These are phyloP conservation scores for Perkinsus chesapeaki DNA, from an alignment of 169 alveolate species.

Conservation along the genomic window DNA sequence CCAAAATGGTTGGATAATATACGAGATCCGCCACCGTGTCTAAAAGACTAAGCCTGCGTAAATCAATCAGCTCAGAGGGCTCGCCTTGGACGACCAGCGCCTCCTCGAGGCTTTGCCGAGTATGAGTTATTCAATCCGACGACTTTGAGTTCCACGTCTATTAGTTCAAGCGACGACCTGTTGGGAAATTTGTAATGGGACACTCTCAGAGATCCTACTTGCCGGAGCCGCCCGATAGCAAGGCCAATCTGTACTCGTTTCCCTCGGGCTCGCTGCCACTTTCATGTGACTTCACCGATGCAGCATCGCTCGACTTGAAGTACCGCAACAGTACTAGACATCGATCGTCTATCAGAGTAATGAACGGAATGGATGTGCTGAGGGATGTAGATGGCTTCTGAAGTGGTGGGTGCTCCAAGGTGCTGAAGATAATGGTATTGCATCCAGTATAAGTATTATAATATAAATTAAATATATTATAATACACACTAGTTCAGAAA, in stretches of 20 bases:
- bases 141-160: neutral
- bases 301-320: neutral
- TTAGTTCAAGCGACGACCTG: neutral
- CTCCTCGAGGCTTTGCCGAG: neutral
- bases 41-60: neutral
- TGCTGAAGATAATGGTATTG: too few relatives aligned
- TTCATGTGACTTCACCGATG: neutral
- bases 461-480: too few relatives aligned
- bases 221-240: too few relatives aligned
- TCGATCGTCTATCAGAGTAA: neutral
- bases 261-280: neutral
- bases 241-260: neutral
- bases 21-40: neutral
- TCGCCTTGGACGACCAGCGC: neutral
- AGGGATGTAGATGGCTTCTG: too few relatives aligned
- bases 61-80: neutral
- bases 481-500: too few relatives aligned
- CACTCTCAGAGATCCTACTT: too few relatives aligned
- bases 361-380: neutral
- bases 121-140: neutral
- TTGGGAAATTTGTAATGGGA: too few relatives aligned
- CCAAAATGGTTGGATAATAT: neutral
- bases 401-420: too few relatives aligned
- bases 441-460: too few relatives aligned
- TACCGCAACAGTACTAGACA: neutral